phyloP scores from a whole-genome alignment of 768 basidiomycete species.

The Leccinum truebloodii region DNA sequence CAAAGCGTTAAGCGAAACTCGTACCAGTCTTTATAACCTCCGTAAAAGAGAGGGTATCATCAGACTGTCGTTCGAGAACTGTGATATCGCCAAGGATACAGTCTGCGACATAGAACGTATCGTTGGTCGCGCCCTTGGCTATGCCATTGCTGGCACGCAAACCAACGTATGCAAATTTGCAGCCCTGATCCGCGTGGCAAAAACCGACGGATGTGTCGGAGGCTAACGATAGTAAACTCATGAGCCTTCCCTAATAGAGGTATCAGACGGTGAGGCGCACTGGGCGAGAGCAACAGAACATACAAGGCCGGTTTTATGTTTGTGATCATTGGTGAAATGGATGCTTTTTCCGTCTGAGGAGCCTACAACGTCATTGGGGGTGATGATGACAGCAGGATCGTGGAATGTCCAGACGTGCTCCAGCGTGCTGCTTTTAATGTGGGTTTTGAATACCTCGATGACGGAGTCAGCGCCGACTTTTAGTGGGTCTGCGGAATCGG shows the following conservation, averaged over 20 bases:
- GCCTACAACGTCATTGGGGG: constrained; percentile 77
- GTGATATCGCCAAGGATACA: constrained; percentile 44
- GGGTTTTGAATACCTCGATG: constrained; percentile 68
- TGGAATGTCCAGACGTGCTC: constrained; percentile 59
- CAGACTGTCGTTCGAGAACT: constrained; percentile 57
- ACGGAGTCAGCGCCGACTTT: constrained; percentile 67
- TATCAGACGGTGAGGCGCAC: constrained; percentile 1
- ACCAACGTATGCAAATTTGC: constrained; percentile 56
- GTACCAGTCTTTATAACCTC: constrained; percentile 58
- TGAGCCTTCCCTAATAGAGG: constrained; percentile 20
- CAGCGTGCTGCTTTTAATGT: constrained; percentile 42
- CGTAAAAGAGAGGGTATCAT: constrained; percentile 55
- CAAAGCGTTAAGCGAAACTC: constrained; percentile 7
- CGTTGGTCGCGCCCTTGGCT: constrained; percentile 46
- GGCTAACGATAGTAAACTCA: constrained; percentile 34
- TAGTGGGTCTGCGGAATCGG: constrained; percentile 39
- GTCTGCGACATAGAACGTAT: constrained; percentile 64
- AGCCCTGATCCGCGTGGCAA: constrained; percentile 61
- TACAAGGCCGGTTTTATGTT: constrained; percentile 54
- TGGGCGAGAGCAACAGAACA: constrained; percentile 20
- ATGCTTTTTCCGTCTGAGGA: constrained; percentile 62
- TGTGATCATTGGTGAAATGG: constrained; percentile 71
- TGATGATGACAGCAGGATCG: constrained; percentile 48
- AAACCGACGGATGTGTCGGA: constrained; percentile 56
- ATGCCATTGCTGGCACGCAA: constrained; percentile 65